Evolutionary conservation across 352 stramenopile genomes (phyloP), one percentile per base, ranked within the genome.

Genomic region (Globisporangium uncinulatum): DNA sequence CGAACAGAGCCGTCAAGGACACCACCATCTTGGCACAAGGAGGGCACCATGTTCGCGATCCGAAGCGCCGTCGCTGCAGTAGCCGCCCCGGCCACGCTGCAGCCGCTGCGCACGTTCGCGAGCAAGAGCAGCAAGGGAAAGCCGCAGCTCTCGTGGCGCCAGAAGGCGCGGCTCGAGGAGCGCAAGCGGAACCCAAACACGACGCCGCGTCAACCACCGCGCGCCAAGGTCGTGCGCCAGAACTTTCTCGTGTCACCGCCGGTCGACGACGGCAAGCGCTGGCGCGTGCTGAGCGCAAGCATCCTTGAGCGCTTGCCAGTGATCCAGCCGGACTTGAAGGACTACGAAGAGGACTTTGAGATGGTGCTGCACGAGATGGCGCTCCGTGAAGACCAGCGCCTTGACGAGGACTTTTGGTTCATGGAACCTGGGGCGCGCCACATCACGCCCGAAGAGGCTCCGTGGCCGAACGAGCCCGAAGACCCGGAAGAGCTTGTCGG

Each of bases 331-430:
- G 84, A 94, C 60, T 56, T 79, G 11, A 69, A 80, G 61, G 67
- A 86, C 61, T 94, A 82, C 76, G 81, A 90, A 56, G 56, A 83
- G 62, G 83, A 90, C 59, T 87, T 78, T 44, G 71, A 81, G 57
- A 69, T 79, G 49, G 82, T 92, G 76, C 62, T 86, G 61, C 80
- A 92, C 63, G 83, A 92, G 66, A 88, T 88, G 57, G 67, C 66
- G 24, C 67, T 94, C 41, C 81, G 81, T n/a, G 67, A 84, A 32
- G 79, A 84, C 62, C 80, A 91, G 79, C 70, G 83, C 44, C 47
- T 94, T 34, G 80, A 89, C 44, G 79, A 92, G 39, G 81, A 86
- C 47, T 94, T 94, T 55, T 94, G 83, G 83, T 90, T 89, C 68
- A 86, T 87, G 71, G 83, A 94, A 58, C 78, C 83, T 1, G 83